phyloP scores from a whole-genome alignment of 495 filamentous ascomycete species.

The Hyaloscypha variabilis region DNA sequence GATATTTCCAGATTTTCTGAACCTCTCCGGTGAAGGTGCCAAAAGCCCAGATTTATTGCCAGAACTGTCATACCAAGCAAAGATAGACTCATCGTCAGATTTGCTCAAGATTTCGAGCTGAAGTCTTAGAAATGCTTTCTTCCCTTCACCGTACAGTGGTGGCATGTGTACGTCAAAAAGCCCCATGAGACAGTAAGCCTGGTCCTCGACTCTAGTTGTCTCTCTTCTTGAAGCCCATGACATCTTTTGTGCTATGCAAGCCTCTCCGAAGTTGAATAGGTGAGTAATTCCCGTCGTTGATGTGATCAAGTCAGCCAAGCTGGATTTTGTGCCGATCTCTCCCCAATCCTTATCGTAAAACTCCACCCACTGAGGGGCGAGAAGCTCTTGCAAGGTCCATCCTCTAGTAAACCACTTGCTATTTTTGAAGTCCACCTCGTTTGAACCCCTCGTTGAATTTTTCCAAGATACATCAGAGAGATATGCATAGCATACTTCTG shows the following conservation, averaged over 20 bases:
- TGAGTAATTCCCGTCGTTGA: background rate
- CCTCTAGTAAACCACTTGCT: slow-evolving; percentile 3
- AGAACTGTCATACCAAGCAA: too few species aligned
- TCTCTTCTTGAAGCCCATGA: background rate
- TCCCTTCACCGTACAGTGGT: background rate
- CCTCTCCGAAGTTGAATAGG: background rate
- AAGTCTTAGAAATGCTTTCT: background rate
- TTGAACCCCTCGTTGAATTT: background rate
- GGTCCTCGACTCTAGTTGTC: background rate
- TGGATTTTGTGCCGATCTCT: background rate
- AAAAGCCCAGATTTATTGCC: too few species aligned
- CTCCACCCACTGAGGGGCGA: background rate
- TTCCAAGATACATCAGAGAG: background rate
- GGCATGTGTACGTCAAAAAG: background rate
- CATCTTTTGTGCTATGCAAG: background rate
- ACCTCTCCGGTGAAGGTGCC: too few species aligned
- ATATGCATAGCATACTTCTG: background rate
- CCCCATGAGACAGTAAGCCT: background rate
- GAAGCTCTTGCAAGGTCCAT: background rate
- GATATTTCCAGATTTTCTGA: too few species aligned
- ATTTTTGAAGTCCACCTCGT: background rate
- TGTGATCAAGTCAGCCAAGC: background rate
- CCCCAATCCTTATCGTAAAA: background rate
- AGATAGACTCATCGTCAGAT: background rate
- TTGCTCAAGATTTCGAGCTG: background rate